Evolutionary conservation across 2,329 filamentous ascomycete species (phyloP), one percentile per base, ranked within the genome.

Genomic region (Phialemoniopsis sp.): DNA sequence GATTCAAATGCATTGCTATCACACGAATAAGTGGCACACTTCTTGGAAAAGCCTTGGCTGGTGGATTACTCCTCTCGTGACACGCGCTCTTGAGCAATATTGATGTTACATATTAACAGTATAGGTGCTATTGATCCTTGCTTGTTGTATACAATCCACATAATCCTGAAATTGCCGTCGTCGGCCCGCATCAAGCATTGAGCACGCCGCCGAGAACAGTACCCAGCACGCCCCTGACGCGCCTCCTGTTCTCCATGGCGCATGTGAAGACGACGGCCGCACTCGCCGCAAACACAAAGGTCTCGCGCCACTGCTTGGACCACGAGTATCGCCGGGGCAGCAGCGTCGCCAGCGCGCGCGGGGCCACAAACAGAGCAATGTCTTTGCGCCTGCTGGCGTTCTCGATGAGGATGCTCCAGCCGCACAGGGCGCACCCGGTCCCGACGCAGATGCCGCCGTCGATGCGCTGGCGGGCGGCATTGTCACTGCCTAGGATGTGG

Each of bases 321-420:
- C 60, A 51, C 3, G 60, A 56, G 58, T 93, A 94, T 31, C 76
- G 70, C 44, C 88, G 68, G 7, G 89, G 88, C 13, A 94, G 63
- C 44, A 90, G 58, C 1, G 85, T 87, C 8, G 85, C 86, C 46
- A 87, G 67, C 13, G 88, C 89, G 46, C 87, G 73, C 0, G 89
- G 89, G 15, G 85, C 80, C 32, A 93, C 87, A 57, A 94, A 94
- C 30, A 93, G 70, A 8, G 83, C 78, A 55, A 94, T 76, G 54
- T 94, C 88, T 53, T 85, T 82, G 41, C 84, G 71, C 46, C 85
- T 75, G 34, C 70, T 68, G 5, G 72, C 53, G 59, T 77, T 69
- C 62, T 94, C 89, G 29, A 89, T 62, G 34, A 94, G 66, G 34
- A 93, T 80, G 61, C 87, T 90, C 82, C 85, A 89, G 3, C 89